Conservation (phyloP, 2,329 filamentous ascomycete species). For the Claviceps capensis region DNA sequence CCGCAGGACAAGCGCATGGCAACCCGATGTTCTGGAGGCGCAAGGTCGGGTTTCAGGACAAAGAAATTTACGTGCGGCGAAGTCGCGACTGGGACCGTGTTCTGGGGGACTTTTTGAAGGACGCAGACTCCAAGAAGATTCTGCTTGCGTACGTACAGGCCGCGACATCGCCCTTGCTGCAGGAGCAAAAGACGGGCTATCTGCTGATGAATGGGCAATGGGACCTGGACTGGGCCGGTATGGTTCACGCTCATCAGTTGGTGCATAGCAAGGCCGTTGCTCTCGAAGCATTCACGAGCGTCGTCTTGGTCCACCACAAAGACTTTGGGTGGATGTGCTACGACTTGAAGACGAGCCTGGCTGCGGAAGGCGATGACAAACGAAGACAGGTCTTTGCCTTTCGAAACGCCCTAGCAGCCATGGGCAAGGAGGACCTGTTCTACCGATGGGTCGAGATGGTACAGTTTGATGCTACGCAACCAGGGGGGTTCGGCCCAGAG, state of each 20-base stretch:
- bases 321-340: slow-evolving; percentile 51
- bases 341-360: slow-evolving; percentile 44
- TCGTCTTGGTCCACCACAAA: slow-evolving; percentile 55
- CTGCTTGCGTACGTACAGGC: slow-evolving; percentile 49
- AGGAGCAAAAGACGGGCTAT: slow-evolving; percentile 74
- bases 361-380: slow-evolving; percentile 45
- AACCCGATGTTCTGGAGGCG: slow-evolving; percentile 63
- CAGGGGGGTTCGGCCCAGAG: slow-evolving; percentile 65
- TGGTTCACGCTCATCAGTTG: slow-evolving; percentile 59
- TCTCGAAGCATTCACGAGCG: slow-evolving; percentile 55
- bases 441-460: slow-evolving; percentile 88
- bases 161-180: slow-evolving; percentile 53
- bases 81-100: slow-evolving; percentile 58
- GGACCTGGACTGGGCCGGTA: slow-evolving; percentile 75
- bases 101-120: slow-evolving; percentile 40
- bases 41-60: slow-evolving; percentile 58
- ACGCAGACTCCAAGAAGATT: slow-evolving; percentile 37
- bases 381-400: slow-evolving; percentile 68
- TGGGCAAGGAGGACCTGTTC: slow-evolving; percentile 82
- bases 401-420: slow-evolving; percentile 55
- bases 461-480: slow-evolving; percentile 69
- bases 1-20: slow-evolving; percentile 41
- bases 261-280: slow-evolving; percentile 47
- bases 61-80: slow-evolving; percentile 69
- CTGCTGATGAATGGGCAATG: slow-evolving; percentile 73